Conservation (phyloP, 495 filamentous ascomycete genomes). For the Aspergillus haitiensis region DNA sequence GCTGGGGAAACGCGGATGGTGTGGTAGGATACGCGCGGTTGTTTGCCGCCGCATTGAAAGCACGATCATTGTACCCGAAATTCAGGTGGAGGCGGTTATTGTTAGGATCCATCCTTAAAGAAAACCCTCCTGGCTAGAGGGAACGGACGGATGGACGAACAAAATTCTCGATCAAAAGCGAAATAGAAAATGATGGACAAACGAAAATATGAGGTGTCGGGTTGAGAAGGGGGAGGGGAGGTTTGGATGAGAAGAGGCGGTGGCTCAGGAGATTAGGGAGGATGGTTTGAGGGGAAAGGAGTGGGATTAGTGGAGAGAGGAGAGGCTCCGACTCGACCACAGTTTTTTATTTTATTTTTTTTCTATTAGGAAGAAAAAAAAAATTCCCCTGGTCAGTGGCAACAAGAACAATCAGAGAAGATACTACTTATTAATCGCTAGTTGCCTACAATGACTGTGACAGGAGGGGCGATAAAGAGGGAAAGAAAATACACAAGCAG, state of each 20-base stretch:
- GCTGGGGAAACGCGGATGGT: constrained; percentile 93
- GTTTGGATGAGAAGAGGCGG: constrained; percentile 32
- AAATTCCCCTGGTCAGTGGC: not conserved
- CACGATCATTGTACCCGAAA: constrained; percentile 64
- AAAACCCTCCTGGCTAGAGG: constrained; percentile 17
- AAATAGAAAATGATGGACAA: constrained; percentile 24
- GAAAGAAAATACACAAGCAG: not conserved
- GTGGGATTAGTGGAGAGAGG: constrained; percentile 17
- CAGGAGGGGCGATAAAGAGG: not conserved
- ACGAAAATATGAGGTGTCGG: constrained; percentile 10
- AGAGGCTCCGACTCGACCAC: not conserved
- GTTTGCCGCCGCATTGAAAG: constrained; percentile 57
- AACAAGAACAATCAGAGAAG: constrained; percentile 1
- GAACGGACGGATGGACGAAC: constrained; percentile 19
- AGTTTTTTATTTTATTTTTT: too few relatives aligned
- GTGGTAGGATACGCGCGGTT: constrained; percentile 93
- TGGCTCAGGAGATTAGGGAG: constrained; percentile 35
- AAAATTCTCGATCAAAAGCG: constrained; percentile 17
- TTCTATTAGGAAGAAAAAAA: too few relatives aligned
- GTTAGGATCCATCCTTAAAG: constrained; percentile 53
- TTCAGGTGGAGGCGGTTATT: constrained; percentile 68
- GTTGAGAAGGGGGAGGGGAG: constrained; percentile 17
- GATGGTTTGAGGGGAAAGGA: constrained; percentile 16
- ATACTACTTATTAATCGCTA: not conserved
- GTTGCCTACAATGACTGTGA: too few relatives aligned